Conservation (phyloP, 805 yeast species). For the Ogataea corticis region DNA sequence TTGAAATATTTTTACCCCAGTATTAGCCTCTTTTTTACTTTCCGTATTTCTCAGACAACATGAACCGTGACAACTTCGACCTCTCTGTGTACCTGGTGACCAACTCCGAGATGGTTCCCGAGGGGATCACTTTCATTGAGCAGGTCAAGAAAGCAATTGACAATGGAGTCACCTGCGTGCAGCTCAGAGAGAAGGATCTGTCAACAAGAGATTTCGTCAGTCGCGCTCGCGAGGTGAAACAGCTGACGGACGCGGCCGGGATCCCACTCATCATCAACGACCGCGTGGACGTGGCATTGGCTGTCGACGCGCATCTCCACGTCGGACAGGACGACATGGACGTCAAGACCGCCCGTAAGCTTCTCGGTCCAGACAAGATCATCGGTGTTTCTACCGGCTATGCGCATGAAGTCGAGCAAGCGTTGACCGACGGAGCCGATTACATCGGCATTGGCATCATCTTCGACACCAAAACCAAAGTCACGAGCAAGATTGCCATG, state of each 20-base stretch:
- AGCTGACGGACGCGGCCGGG: slow-evolving; percentile 54
- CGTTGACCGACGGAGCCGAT: slow-evolving; percentile 54
- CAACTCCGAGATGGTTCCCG: slow-evolving; percentile 73
- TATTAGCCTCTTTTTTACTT: too few relatives aligned
- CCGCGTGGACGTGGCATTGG: slow-evolving; percentile 84
- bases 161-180: slow-evolving; percentile 80
- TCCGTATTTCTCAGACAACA: not conserved
- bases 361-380: slow-evolving; percentile 74
- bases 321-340: slow-evolving; percentile 92
- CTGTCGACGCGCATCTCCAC: slow-evolving; percentile 86
- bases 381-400: slow-evolving; percentile 76
- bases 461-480: slow-evolving; percentile 72
- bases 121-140: slow-evolving; percentile 49
- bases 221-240: slow-evolving; percentile 60
- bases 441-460: slow-evolving; percentile 86
- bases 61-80: slow-evolving; percentile 35
- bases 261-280: slow-evolving; percentile 87
- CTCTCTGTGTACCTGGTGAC: slow-evolving; percentile 77
- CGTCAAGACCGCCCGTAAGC: slow-evolving; percentile 52
- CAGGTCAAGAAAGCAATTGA: slow-evolving; percentile 66
- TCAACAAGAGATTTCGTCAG: slow-evolving; percentile 68
- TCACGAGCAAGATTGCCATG: slow-evolving; percentile 53
- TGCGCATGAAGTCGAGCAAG: slow-evolving; percentile 54
- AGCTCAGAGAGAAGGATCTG: slow-evolving; percentile 74
- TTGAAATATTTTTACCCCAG: too few relatives aligned